phyloP scores from a whole-genome alignment of 441 rosid species.

The Croton setiger region DNA sequence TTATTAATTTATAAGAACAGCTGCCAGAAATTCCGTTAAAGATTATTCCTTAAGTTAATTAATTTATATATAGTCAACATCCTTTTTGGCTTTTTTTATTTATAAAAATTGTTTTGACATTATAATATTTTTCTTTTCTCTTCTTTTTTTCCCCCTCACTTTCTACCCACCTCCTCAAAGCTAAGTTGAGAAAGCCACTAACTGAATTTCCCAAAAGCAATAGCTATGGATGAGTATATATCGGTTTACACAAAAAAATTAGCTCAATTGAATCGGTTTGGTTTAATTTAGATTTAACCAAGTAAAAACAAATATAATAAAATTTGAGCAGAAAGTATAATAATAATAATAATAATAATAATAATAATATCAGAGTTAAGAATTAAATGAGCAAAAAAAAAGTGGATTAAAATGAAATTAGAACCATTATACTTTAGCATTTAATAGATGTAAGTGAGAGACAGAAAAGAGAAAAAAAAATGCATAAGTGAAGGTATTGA shows the following conservation, averaged over 20 bases:
- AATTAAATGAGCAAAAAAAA: not conserved
- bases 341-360: too few species aligned
- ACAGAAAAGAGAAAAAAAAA: not conserved
- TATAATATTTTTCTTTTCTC: slow-evolving; percentile 1
- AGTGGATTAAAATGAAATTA: not conserved
- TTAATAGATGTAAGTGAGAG: too few species aligned
- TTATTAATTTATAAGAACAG: not conserved
- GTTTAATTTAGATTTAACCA: too few species aligned
- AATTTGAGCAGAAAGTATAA: too few species aligned
- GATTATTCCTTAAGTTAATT: slow-evolving; percentile 14
- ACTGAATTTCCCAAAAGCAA: not conserved
- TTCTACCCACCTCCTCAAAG: slow-evolving; percentile 3
- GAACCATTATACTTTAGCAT: not conserved
- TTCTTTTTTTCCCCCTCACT: slow-evolving; percentile 9
- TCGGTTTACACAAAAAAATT: too few species aligned
- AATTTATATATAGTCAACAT: slow-evolving; percentile 4
- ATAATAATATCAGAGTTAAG: not conserved
- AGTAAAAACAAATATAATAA: too few species aligned
- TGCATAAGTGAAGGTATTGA: not conserved
- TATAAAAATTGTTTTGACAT: not conserved
- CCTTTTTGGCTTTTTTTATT: slow-evolving; percentile 14
- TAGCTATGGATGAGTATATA: too few species aligned
- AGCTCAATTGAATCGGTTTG: too few species aligned
- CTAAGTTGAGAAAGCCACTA: not conserved
- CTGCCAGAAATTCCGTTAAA: slow-evolving; percentile 13